Evolutionary conservation across 345 rosid species (phyloP).

Genomic region (Eucalyptus regnans): DNA sequence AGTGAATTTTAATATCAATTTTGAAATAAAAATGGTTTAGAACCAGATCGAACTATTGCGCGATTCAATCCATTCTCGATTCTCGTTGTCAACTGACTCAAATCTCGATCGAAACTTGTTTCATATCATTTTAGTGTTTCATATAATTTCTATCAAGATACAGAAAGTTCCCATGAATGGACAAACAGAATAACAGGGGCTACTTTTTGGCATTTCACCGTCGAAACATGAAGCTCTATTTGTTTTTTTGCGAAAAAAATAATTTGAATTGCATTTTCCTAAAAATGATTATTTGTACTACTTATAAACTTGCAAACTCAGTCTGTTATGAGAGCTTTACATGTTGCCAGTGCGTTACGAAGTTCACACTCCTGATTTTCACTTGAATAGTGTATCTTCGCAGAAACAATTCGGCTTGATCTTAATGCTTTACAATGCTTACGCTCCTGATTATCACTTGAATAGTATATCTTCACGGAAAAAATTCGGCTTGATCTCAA

Average conservation of each 20-base stretch:
- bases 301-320: background rate
- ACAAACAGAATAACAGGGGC: background rate
- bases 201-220: accelerated
- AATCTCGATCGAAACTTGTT: accelerated
- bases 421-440: background rate
- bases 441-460: background rate
- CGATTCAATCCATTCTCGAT: accelerated
- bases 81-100: accelerated
- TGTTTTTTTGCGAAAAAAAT: no score
- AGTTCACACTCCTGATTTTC: background rate
- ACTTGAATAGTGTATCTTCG: background rate
- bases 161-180: background rate
- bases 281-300: no score
- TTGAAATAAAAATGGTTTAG: background rate
- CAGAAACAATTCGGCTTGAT: background rate
- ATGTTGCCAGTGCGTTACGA: accelerated
- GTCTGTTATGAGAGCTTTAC: background rate
- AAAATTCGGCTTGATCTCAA: background rate
- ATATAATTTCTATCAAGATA: accelerated
- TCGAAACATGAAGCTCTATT: accelerated
- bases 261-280: no score
- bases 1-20: no score
- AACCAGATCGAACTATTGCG: background rate
- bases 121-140: background rate
- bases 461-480: background rate